These are phyloP conservation scores for Neoscytalidium dimidiatum DNA, from an alignment of 2,329 filamentous ascomycete genomes.

Conservation along the genomic window DNA sequence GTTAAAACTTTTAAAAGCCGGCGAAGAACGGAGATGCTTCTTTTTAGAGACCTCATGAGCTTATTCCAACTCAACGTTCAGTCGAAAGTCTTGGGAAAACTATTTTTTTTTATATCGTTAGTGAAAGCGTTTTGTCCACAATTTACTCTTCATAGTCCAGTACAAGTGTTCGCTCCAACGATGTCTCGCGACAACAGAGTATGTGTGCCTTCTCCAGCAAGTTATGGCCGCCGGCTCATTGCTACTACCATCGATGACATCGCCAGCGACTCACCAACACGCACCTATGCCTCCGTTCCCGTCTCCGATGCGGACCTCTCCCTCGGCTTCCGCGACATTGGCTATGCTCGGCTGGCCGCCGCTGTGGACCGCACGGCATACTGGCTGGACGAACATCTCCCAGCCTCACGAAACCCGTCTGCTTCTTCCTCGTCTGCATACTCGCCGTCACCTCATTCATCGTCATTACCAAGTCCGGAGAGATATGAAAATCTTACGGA, in stretches of 20 bases:
- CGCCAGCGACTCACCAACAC: not conserved
- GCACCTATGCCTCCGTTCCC: constrained; percentile 9
- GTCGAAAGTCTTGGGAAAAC: no score
- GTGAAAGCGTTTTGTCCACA: no score
- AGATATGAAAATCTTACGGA: not conserved
- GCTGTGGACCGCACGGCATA: not conserved
- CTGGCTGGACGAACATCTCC: constrained; percentile 1
- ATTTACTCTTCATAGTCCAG: no score
- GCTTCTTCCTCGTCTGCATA: not conserved
- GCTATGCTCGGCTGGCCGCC: not conserved
- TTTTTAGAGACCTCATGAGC: no score
- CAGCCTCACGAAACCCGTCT: not conserved
- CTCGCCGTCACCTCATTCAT: not conserved
- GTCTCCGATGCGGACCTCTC: not conserved
- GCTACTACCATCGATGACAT: not conserved
- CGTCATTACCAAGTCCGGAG: not conserved
- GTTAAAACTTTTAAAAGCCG: no score
- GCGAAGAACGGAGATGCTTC: no score
- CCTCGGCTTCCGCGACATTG: constrained; percentile 5
- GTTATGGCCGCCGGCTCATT: not conserved
- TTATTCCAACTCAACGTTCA: no score
- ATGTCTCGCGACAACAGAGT: not conserved
- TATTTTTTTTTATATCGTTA: no score
- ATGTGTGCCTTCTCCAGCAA: no score
- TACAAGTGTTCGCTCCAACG: no score